Conservation (phyloP, 768 basidiomycete genomes). For the Auriscalpium orientale region DNA sequence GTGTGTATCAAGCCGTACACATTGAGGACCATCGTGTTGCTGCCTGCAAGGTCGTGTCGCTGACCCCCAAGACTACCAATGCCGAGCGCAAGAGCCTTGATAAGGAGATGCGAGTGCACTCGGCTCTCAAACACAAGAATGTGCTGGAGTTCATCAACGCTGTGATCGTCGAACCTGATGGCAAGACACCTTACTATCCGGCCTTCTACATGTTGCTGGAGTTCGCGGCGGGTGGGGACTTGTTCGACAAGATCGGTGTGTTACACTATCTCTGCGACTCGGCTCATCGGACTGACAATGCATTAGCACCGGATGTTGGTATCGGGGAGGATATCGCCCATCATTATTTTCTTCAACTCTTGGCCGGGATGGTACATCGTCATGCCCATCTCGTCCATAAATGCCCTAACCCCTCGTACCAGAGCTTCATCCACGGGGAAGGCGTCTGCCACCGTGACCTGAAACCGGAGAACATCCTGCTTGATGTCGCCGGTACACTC, state of each 20-base stretch:
- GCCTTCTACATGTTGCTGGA: conserved; percentile 93
- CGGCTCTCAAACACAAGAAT: conserved; percentile 67
- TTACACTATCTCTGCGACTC: conserved; percentile 6
- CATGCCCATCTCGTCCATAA: neutral
- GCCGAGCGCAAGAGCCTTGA: conserved; percentile 74
- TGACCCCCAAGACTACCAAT: conserved; percentile 56
- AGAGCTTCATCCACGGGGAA: conserved; percentile 81
- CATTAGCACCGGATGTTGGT: conserved; percentile 84
- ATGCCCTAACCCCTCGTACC: neutral
- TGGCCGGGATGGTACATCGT: conserved; percentile 67
- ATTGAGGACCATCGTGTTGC: conserved; percentile 57
- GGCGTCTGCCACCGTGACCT: conserved; percentile 96
- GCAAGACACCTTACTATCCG: conserved; percentile 47
- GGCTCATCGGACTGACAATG: neutral
- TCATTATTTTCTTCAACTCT: conserved; percentile 80
- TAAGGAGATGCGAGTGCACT: conserved; percentile 89
- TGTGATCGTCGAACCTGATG: conserved; percentile 61
- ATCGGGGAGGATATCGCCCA: conserved; percentile 84
- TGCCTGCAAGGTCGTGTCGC: conserved; percentile 77
- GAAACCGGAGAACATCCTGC: conserved; percentile 92
- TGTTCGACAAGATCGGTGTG: conserved; percentile 98
- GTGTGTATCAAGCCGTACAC: conserved; percentile 81
- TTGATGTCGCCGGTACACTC: conserved; percentile 75
- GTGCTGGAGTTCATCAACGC: conserved; percentile 82
- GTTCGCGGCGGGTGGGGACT: conserved; percentile 85